A percentile compares a stretch with the other conserved stretches of the same genome.
phyloP scores from a whole-genome alignment of 495 filamentous ascomycete species.

The Penicillium coffeae region DNA sequence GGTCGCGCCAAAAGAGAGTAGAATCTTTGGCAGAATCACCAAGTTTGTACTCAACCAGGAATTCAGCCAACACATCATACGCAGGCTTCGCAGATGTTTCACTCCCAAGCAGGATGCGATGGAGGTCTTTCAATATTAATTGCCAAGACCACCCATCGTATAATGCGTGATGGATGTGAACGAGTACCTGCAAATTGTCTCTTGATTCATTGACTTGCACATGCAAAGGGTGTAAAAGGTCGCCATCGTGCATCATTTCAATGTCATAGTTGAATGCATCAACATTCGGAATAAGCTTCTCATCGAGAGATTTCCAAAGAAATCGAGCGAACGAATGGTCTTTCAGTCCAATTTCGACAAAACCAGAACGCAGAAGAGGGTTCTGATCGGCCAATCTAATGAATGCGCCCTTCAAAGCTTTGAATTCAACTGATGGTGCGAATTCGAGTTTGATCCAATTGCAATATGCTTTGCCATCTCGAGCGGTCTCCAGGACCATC shows the following conservation, averaged over 20 bases:
- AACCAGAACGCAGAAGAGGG: conserved; percentile 67
- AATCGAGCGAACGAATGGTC: conserved; percentile 56
- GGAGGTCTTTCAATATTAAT: conserved; percentile 61
- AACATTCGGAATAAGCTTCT: conserved; percentile 39
- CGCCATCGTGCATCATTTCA: conserved; percentile 19
- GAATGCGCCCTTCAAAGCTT: conserved; percentile 44
- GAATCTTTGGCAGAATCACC: conserved; percentile 43
- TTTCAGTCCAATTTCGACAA: conserved; percentile 44
- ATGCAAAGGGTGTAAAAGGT: conserved; percentile 56
- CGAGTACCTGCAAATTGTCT: conserved; percentile 30
- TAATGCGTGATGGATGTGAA: conserved; percentile 67
- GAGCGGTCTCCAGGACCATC: conserved; percentile 70
- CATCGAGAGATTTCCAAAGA: conserved; percentile 50
- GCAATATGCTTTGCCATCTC: conserved; percentile 56
- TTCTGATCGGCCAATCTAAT: conserved; percentile 48
- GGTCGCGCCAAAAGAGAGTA: conserved; percentile 61
- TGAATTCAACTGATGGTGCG: conserved; percentile 17
- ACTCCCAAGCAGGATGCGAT: conserved; percentile 26
- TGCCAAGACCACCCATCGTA: conserved; percentile 88
- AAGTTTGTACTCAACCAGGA: conserved; percentile 31
- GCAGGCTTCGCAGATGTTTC: conserved; percentile 20
- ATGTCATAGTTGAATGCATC: conserved; percentile 25
- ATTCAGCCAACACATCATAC: conserved; percentile 25
- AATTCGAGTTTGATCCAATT: conserved; percentile 68
- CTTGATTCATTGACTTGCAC: conserved; percentile 42